phyloP scores from a whole-genome alignment of 1,139 yeast species.

The Hansenula anomala region DNA sequence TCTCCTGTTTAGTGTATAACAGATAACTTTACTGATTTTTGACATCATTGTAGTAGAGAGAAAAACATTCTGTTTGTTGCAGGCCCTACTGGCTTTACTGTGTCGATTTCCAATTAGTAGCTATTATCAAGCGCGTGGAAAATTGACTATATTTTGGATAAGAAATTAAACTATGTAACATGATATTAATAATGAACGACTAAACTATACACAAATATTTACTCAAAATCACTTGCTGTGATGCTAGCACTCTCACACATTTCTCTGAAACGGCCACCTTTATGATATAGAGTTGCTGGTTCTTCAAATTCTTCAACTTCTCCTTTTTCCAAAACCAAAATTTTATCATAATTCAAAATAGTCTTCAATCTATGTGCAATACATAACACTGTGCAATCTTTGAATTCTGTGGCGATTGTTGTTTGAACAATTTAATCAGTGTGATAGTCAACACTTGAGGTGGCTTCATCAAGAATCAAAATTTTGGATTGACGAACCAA shows the following conservation, averaged over 20 bases:
- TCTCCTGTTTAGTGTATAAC: too few relatives aligned
- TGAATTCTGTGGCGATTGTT: conserved; percentile 58
- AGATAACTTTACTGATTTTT: too few relatives aligned
- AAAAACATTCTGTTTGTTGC: too few relatives aligned
- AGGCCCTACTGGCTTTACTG: too few relatives aligned
- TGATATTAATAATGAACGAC: too few relatives aligned
- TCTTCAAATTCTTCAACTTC: conserved; percentile 55
- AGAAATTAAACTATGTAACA: too few relatives aligned
- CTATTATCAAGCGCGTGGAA: too few relatives aligned
- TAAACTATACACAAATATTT: too few relatives aligned
- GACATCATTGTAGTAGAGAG: too few relatives aligned
- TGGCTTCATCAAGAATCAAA: conserved; percentile 75
- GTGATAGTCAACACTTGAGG: conserved; percentile 76
- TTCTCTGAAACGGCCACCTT: conserved; percentile 45
- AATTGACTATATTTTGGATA: too few relatives aligned
- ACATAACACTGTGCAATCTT: conserved; percentile 64
- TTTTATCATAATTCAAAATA: conserved; percentile 58
- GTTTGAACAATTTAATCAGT: conserved; percentile 69
- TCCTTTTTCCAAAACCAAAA: conserved; percentile 64
- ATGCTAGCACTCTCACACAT: conserved; percentile 61
- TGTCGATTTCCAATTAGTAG: too few relatives aligned
- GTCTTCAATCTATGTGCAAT: conserved; percentile 78
- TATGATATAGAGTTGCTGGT: conserved; percentile 40
- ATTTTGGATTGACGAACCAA: conserved; percentile 65
- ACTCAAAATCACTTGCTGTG: conserved; percentile 29